Evolutionary conservation across 148 eudicot genomes (phyloP), one percentile per base, ranked within the genome.

Genomic region (Camellia granthamiana): DNA sequence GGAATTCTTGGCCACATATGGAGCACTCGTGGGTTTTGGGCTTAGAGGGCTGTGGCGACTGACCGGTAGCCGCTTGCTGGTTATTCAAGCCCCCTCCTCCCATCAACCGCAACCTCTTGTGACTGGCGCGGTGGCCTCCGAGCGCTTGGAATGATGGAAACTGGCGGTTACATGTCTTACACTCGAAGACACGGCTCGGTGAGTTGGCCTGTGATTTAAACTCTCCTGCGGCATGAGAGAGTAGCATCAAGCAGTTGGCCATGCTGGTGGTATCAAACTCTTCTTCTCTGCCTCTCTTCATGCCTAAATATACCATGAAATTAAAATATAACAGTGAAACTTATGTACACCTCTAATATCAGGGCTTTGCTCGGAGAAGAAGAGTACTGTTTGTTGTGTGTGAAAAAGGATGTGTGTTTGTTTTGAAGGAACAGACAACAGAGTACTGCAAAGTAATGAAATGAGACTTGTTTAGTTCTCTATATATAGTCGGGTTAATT

Each of bases 71-170:
- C 38, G 38, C 38, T 30, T 30, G 38, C 1, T 30, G 38, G 38
- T 30, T 1, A 30, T 30, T 30, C 38, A 30, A 30, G 38, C 38
- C 38, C 38, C 38, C 38, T 15, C 83, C 79, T 61, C 84, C 76
- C 8, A 75, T 75, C 67, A 72, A 76, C 75, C 85, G 85, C 2
- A 93, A 91, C 82, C 89, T 90, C 88, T 91, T 93, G 80, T 93
- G 97, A 81, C 97, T 93, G 0, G 97, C 97, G 3, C 95, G 88
- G 80, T 93, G 97, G 14, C 97, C 97, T 0, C 97, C 97, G 8
- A 93, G 81, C 0, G 97, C 97, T 71, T 93, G 97, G 46, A 93
- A 93, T 0, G 95, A 91, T 2, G 93, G 84, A 77, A 93, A 93
- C 15, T 89, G 86, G 56, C 90, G 85, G 87, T 88, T 80, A 69